Evolutionary conservation across 805 yeast species (phyloP).

Genomic region (Sugiyamaella marilandica): DNA sequence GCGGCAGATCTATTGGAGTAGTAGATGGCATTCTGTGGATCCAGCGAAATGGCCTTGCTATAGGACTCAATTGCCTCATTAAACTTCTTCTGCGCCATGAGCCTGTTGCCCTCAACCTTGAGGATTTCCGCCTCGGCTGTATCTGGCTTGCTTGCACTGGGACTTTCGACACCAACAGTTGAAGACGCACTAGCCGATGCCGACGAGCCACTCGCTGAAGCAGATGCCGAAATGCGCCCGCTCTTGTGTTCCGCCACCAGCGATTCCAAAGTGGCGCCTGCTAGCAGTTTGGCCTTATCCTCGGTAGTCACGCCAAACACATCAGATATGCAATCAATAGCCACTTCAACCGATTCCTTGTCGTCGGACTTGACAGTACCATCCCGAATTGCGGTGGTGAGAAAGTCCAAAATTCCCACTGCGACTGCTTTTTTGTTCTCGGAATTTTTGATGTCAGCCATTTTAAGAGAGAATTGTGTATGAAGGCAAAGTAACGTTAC

Average conservation of each 20-base stretch:
- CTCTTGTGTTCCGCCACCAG: constrained; percentile 41
- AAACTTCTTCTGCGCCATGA: constrained; percentile 74
- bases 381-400: constrained; percentile 52
- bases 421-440: constrained; percentile 41
- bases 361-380: constrained; percentile 73
- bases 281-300: constrained; percentile 28
- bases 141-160: constrained; percentile 36
- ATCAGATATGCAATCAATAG: constrained; percentile 86
- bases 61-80: constrained; percentile 69
- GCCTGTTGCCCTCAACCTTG: constrained; percentile 84
- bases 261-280: constrained; percentile 44
- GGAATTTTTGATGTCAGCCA: not conserved
- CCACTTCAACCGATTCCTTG: constrained; percentile 86
- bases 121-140: constrained; percentile 76
- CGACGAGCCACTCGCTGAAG: constrained; percentile 5
- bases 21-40: constrained; percentile 74
- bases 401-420: constrained; percentile 66
- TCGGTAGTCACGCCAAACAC: constrained; percentile 66
- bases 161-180: not conserved
- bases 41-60: constrained; percentile 68
- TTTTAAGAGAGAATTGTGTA: not conserved
- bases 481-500: not conserved
- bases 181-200: constrained; percentile 13
- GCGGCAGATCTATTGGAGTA: constrained; percentile 97
- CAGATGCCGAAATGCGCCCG: constrained; percentile 11